These are phyloP conservation scores for Asterella californica DNA, from an alignment of 225 moss, liverwort and hornwort genomes.

Conservation along the genomic window DNA sequence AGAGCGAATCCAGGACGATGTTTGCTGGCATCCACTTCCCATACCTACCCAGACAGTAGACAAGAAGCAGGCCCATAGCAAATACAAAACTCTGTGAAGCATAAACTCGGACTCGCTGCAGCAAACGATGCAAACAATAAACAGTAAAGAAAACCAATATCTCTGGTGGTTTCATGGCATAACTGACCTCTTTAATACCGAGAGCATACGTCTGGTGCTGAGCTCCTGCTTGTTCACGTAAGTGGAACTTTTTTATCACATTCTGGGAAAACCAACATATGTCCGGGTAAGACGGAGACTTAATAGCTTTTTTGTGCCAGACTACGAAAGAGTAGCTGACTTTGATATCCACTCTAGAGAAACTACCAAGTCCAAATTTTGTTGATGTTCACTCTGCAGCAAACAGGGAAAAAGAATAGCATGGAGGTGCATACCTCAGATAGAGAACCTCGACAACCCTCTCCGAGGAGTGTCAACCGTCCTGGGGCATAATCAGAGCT, in stretches of 20 bases:
- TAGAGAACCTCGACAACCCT: conserved; percentile 83
- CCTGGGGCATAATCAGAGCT: conserved; percentile 35
- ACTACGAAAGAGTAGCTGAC: not conserved
- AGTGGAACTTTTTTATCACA: conserved; percentile 59
- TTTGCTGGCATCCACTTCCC: conserved; percentile 75
- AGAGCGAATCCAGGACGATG: conserved; percentile 68
- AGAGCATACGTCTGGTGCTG: conserved; percentile 88
- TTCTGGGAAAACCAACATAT: conserved; percentile 38
- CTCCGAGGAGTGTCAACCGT: conserved; percentile 67
- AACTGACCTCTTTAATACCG: conserved; percentile 78
- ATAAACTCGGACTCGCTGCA: no score
- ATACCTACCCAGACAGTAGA: conserved; percentile 45
- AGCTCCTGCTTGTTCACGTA: conserved; percentile 63
- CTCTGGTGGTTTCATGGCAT: not conserved
- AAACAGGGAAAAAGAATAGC: not conserved
- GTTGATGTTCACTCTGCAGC: not conserved
- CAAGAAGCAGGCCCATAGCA: conserved; percentile 17
- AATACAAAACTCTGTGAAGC: no score
- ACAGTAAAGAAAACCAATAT: no score
- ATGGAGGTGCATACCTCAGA: conserved; percentile 47
- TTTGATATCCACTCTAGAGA: not conserved
- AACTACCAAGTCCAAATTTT: not conserved
- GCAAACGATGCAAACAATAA: no score
- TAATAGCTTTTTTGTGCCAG: not conserved
- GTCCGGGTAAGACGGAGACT: not conserved